phyloP scores from a whole-genome alignment of 2,329 filamentous ascomycete genomes.

The Aspergillus sp. region DNA sequence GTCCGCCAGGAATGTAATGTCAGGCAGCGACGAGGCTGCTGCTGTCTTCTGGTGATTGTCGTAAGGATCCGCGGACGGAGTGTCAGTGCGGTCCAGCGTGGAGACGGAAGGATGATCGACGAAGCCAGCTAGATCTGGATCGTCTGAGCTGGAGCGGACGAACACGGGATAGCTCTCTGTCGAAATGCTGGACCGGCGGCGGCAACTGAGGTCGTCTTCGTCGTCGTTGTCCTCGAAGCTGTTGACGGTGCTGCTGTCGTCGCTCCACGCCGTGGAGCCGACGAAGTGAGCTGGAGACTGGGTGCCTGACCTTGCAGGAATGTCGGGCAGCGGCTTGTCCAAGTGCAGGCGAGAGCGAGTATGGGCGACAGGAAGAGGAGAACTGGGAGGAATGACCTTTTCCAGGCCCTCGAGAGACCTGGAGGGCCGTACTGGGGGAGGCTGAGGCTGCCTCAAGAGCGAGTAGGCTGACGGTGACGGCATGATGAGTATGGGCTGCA shows the following conservation, averaged over 20 bases:
- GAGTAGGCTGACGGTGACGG: no score
- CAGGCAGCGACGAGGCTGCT: background rate
- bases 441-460: background rate
- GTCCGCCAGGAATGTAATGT: constrained; percentile 18
- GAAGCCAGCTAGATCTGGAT: constrained; percentile 29
- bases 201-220: background rate
- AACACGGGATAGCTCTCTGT: constrained; percentile 34
- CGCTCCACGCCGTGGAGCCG: constrained; percentile 30
- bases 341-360: constrained; percentile 23
- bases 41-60: background rate
- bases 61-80: constrained; percentile 10
- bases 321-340: constrained; percentile 34
- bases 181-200: constrained; percentile 21
- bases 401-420: constrained; percentile 40
- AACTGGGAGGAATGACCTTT: constrained; percentile 32
- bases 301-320: constrained; percentile 27
- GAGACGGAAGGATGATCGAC: constrained; percentile 26
- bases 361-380: constrained; percentile 5
- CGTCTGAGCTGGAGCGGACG: constrained; percentile 28
- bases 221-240: constrained; percentile 18
- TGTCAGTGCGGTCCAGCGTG: constrained; percentile 5
- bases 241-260: constrained; percentile 29
- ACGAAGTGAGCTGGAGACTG: background rate
- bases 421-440: constrained; percentile 35
- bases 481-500: no score